Base-by-base conservation (phyloP, 1,139 yeast species). In the Sugiyamaella grinbergsii region DNA sequence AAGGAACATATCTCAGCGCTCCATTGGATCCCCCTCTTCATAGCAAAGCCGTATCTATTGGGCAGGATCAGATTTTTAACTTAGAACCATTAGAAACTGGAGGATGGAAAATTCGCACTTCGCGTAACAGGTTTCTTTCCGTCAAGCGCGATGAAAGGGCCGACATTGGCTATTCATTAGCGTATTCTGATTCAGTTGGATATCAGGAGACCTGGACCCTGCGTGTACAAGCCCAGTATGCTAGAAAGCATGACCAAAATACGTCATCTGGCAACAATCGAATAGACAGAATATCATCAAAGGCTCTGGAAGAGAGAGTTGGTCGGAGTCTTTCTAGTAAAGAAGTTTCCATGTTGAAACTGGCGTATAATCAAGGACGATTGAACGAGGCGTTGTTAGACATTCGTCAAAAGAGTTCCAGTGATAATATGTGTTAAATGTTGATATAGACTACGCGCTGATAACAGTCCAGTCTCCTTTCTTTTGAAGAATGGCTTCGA, bases 311-410 rank as follows among this genome's bases (percentile, higher is more conserved):
- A 24, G 57, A 60, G 23, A 47, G 52, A 19, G 68, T 58, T 2
- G 77, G 75, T 1, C 52, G 72, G 23, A 58, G 62, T 29, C 61
- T 74, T 10, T 65, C 61, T 7, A 59, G 62, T 24, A 56, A 62
- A 1, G 60, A 67, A 19, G 54, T 72, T 4, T 55, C 58, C 20
- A 54, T 58, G 22, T 52, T 75, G 7, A 69, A 64, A 43, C 48
- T 49, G 5, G 77, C 78, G 0, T 61, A 67, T 34, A 61, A 62
- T 51, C 65, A 64, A 1, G 79, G 79, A 1, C 63, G 62, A 16
- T 49, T 75, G 18, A 71, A 74, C 51, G 78, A 76, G 55, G 75
- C 71, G 39, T 47, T 75, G 32, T 62, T 76, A n/a, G 69, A 71
- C 20, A 55, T 73, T 24, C 67, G 72, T 37, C 70, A 71, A 47